phyloP scores from a whole-genome alignment of 1,284 basidiomycete genomes.

The Chalciporus piperatoides region DNA sequence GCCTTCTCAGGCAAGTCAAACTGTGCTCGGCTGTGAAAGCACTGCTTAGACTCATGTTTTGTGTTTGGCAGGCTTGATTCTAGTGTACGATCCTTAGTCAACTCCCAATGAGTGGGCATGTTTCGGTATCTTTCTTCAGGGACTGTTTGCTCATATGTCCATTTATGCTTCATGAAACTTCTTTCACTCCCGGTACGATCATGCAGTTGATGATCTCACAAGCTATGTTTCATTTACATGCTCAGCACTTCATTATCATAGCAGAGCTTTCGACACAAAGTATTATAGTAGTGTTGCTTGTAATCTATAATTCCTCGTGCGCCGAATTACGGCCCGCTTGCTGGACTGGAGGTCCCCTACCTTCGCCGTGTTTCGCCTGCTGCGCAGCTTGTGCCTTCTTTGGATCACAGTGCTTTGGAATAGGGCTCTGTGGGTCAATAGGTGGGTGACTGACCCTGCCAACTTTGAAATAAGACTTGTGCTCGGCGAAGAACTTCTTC shows the following conservation, averaged over 20 bases:
- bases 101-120: neutral
- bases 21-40: conserved; percentile 17
- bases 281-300: conserved; percentile 11
- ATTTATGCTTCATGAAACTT: conserved; percentile 27
- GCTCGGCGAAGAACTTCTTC: conserved; percentile 84
- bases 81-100: conserved; percentile 14
- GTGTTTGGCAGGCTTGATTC: conserved; percentile 31
- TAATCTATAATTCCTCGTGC: conserved; percentile 40
- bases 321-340: conserved; percentile 14
- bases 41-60: conserved; percentile 27
- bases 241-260: conserved; percentile 22
- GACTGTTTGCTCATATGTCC: conserved; percentile 26
- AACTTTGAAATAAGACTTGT: conserved; percentile 73
- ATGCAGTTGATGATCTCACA: conserved; percentile 14
- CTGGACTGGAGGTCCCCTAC: conserved; percentile 13
- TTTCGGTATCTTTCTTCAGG: conserved; percentile 18
- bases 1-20: conserved; percentile 38
- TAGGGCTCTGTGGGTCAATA: conserved; percentile 75
- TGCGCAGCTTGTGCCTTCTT: conserved; percentile 42
- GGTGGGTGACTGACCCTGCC: conserved; percentile 71
- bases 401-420: conserved; percentile 76
- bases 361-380: conserved; percentile 5
- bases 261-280: conserved; percentile 5
- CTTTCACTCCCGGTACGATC: conserved; percentile 1
- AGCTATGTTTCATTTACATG: conserved; percentile 27